Conservation (phyloP, 1,284 basidiomycete genomes). For the Trichosporon sp. region DNA sequence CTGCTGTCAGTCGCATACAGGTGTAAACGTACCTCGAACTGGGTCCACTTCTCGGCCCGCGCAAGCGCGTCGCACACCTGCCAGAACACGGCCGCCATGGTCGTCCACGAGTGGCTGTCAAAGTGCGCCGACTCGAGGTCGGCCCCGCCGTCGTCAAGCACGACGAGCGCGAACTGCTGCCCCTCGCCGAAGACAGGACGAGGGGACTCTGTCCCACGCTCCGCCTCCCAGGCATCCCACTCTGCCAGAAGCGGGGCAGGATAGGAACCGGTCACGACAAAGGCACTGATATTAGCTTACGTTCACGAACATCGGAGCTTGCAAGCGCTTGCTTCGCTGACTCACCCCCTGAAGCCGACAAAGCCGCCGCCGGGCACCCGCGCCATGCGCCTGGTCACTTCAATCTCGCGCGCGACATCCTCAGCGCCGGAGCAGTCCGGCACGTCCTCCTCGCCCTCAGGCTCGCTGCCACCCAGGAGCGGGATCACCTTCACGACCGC, state of each 20-base stretch:
- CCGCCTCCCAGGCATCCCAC: conserved; percentile 77
- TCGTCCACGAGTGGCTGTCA: conserved; percentile 64
- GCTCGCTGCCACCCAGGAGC: conserved; percentile 13
- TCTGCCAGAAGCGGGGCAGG: conserved; percentile 68
- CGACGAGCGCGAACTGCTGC: conserved; percentile 82
- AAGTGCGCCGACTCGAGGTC: conserved; percentile 83
- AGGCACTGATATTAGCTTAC: conserved; percentile 53
- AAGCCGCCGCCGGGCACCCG: conserved; percentile 65
- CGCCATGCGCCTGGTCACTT: conserved; percentile 74
- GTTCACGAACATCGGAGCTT: not conserved
- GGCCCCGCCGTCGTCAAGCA: conserved; percentile 79
- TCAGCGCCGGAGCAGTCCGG: conserved; percentile 62
- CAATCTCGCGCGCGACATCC: conserved; percentile 81
- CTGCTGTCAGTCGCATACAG: conserved; percentile 51
- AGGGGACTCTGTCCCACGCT: conserved; percentile 73
- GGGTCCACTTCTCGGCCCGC: conserved; percentile 68
- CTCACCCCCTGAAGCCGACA: conserved; percentile 64
- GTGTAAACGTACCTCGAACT: conserved; percentile 67
- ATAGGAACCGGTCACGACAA: conserved; percentile 79
- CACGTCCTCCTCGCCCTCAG: conserved; percentile 16
- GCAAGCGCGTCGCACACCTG: conserved; percentile 74
- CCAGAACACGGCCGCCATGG: conserved; percentile 85
- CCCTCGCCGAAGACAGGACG: conserved; percentile 69
- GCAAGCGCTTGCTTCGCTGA: too few relatives aligned
- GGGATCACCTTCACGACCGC: conserved; percentile 40